These are phyloP conservation scores for Populus hybrid DNA, from an alignment of 441 rosid genomes.

Conservation along the genomic window DNA sequence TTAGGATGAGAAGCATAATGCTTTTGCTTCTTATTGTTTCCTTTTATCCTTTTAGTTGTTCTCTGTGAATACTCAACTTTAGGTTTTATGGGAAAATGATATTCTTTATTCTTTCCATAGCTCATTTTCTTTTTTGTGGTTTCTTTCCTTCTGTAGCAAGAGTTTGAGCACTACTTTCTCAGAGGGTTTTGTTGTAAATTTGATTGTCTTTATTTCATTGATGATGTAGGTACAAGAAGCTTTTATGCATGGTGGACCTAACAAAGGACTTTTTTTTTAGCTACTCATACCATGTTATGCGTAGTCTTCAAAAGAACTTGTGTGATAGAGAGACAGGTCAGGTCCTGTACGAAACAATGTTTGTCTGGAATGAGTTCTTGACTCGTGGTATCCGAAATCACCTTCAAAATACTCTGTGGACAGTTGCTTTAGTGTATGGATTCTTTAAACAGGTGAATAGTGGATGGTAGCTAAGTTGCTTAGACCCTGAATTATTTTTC, in stretches of 20 bases:
- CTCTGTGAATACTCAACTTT: not conserved
- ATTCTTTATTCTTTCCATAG: not conserved
- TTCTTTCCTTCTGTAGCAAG: not conserved
- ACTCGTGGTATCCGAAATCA: conserved; percentile 85
- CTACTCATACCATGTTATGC: conserved; percentile 93
- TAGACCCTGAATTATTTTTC: not conserved
- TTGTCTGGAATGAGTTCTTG: conserved; percentile 98
- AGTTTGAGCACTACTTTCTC: not conserved
- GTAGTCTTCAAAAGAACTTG: conserved; percentile 87
- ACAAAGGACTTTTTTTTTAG: conserved; percentile 99
- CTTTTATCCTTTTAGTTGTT: not conserved
- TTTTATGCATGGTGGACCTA: conserved; percentile 83
- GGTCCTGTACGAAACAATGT: conserved; percentile 85
- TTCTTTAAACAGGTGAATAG: conserved; percentile 87
- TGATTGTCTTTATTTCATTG: conserved; percentile 26
- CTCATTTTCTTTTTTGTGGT: not conserved
- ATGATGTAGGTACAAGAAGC: conserved; percentile 90
- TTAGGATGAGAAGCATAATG: not conserved
- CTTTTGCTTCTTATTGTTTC: not conserved
- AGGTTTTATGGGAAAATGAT: not conserved
- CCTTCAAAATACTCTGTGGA: conserved; percentile 89
- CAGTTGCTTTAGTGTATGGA: conserved; percentile 94
- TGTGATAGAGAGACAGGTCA: conserved; percentile 68
- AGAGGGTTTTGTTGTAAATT: conserved; percentile 12
- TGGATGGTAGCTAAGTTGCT: conserved; percentile 8